Base-by-base conservation (phyloP, 148 eudicot genomes). In the Beta vulgaris region DNA sequence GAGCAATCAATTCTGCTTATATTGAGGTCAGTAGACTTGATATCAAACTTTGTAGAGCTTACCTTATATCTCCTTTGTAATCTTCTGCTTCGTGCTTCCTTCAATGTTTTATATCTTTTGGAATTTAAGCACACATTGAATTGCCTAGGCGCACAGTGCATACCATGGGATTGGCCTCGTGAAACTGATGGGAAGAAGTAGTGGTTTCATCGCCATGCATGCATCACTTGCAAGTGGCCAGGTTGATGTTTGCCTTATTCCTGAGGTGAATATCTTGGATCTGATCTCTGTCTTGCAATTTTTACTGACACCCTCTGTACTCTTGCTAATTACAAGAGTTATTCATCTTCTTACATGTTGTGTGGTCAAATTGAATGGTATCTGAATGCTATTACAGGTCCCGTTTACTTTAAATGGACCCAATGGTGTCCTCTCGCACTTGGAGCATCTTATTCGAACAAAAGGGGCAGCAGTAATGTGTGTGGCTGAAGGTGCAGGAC, bases 211-310 rank as follows among this genome's bases (percentile, higher is more conserved):
- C 60, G 88, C 88, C 55, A 82, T 85, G 84, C 81, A 85, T 78
- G 88, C 88, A n/a, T 82, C 88, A 65, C 88, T 85, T 44, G 86
- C 85, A 29, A 85, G 88, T 80, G 85, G 88, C 61, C 85, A 85
- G 73, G 84, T 80, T 48, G 88, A 85, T 43, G 74, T 82, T 75
- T 85, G 88, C 72, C 82, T 85, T 54, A 83, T 85, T 42, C 88
- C 88, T 75, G 88, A 85, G 84, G 87, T 85, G 53, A 68, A 72
- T 67, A 75, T 25, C 39, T 26, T 7, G 34, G 57, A 57, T 21
- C 54, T 9, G 23, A 26, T n/a, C n/a, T 53, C 59, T 69, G 15
- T 31, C 46, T 25, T n/a, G n/a, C n/a, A 5, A 7, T 48, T 25
- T 31, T 43, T 39, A 10, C 57, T 36, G 51, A 65, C 64, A 18